Percentiles rank a stretch among this genome's conserved stretches.
Conservation (phyloP, 306 rosid genomes). For the Dalbergia oliveri region DNA sequence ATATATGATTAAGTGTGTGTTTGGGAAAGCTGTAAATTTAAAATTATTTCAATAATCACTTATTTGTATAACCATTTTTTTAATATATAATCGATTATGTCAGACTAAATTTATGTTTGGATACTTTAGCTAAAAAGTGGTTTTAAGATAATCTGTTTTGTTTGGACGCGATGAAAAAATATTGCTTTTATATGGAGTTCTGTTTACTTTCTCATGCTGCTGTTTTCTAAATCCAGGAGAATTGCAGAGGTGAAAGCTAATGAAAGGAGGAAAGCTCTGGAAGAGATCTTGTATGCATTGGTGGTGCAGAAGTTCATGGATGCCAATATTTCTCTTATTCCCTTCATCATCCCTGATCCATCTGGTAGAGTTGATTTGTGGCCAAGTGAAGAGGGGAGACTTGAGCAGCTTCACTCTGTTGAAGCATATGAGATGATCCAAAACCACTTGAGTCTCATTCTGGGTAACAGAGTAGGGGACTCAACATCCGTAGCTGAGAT, state of each 20-base stretch:
- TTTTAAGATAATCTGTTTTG: no score
- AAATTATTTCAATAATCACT: no score
- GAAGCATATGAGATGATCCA: constrained; percentile 96
- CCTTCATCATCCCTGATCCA: constrained; percentile 64
- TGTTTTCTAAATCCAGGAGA: constrained; percentile 63
- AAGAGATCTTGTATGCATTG: constrained; percentile 87
- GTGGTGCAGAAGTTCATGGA: constrained; percentile 97
- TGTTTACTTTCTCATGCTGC: background rate
- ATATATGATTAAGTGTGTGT: background rate
- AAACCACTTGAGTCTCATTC: constrained; percentile 81
- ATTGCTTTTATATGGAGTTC: background rate
- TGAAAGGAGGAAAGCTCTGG: constrained; percentile 78
- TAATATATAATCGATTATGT: no score
- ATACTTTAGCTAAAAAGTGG: no score
- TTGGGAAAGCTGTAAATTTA: no score
- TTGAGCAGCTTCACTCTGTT: constrained; percentile 76
- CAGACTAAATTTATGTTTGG: no score
- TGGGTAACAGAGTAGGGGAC: constrained; percentile 74
- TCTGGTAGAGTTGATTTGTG: constrained; percentile 74
- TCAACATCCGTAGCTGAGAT: constrained; percentile 72
- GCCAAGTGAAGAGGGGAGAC: constrained; percentile 69
- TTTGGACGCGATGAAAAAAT: no score
- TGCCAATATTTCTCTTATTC: constrained; percentile 76
- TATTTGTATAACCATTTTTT: no score
- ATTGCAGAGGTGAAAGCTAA: constrained; percentile 89